These are phyloP conservation scores for Bothriochloa decipiens DNA, from an alignment of 176 grass and related monocot genomes.

Conservation along the genomic window DNA sequence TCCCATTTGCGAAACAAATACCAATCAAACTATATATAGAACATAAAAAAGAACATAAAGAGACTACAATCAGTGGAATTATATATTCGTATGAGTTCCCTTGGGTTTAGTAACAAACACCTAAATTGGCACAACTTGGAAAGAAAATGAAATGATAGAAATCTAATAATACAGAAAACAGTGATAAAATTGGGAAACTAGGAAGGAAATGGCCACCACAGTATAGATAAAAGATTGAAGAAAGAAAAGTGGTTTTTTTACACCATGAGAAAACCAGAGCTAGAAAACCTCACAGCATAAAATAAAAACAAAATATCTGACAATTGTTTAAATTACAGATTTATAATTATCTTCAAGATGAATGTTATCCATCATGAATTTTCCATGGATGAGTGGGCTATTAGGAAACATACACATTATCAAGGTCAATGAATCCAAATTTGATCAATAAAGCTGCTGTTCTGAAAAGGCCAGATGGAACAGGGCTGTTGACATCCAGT, in stretches of 20 bases:
- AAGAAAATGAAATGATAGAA: neutral
- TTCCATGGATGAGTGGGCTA: neutral
- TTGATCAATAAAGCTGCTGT: constrained; percentile 86
- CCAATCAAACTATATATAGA: neutral
- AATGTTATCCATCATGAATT: constrained; percentile 19
- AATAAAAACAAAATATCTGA: neutral
- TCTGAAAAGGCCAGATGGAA: constrained; percentile 79
- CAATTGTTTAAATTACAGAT: constrained; percentile 19
- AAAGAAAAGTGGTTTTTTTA: neutral
- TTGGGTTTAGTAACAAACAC: constrained; percentile 18
- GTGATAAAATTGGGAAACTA: constrained; percentile 21
- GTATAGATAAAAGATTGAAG: constrained; percentile 9
- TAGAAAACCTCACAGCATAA: constrained; percentile 5
- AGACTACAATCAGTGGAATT: neutral
- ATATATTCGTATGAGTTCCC: neutral
- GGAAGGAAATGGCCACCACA: neutral
- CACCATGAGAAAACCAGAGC: neutral
- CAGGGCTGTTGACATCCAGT: constrained; percentile 72
- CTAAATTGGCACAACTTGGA: neutral
- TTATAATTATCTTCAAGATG: constrained; percentile 11
- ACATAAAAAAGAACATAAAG: neutral
- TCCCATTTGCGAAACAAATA: constrained; percentile 20
- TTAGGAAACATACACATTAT: constrained; percentile 76
- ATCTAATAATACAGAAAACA: neutral
- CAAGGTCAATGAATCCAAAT: constrained; percentile 89